A percentile compares a stretch with the other conserved stretches of the same genome.
Conservation (phyloP, 2,329 filamentous ascomycete genomes). For the Thielaviopsis populi region DNA sequence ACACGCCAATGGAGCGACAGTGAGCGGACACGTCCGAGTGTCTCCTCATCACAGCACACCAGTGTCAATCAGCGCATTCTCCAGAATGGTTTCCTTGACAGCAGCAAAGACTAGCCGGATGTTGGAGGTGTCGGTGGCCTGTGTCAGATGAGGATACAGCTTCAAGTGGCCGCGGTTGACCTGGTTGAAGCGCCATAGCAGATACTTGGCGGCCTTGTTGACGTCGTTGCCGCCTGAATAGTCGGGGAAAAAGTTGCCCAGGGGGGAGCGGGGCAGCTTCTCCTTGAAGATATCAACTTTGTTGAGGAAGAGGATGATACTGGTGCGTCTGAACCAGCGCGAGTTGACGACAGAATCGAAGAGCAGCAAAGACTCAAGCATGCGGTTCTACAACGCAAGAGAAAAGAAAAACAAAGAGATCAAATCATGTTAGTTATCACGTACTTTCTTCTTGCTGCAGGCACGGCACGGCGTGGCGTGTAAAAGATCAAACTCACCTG, state of each 20-base stretch:
- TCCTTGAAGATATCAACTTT: conserved; percentile 97
- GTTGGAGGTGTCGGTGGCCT: conserved; percentile 97
- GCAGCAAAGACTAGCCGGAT: conserved; percentile 95
- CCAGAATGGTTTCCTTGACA: conserved; percentile 96
- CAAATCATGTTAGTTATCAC: background rate
- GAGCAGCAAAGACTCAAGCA: conserved; percentile 95
- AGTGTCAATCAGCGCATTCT: conserved; percentile 95
- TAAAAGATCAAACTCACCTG: conserved; percentile 45
- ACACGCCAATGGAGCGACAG: background rate
- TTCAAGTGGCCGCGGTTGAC: conserved; percentile 94
- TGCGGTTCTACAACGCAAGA: conserved; percentile 59
- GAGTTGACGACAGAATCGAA: conserved; percentile 99
- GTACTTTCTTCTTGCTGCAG: background rate
- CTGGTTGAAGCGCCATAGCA: conserved; percentile 97
- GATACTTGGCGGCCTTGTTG: conserved; percentile 93
- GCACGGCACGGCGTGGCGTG: background rate
- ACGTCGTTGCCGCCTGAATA: conserved; percentile 97
- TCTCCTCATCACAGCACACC: conserved; percentile 55
- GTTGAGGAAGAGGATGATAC: conserved; percentile 96
- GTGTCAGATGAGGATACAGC: conserved; percentile 91
- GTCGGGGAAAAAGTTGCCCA: conserved; percentile 93
- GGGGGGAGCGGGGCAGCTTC: conserved; percentile 75
- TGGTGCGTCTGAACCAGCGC: conserved; percentile 96
- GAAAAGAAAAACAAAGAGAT: background rate
- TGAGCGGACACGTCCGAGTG: background rate